Evolutionary conservation across 257 asterid species (phyloP).

Genomic region (Nicotiana otophora): DNA sequence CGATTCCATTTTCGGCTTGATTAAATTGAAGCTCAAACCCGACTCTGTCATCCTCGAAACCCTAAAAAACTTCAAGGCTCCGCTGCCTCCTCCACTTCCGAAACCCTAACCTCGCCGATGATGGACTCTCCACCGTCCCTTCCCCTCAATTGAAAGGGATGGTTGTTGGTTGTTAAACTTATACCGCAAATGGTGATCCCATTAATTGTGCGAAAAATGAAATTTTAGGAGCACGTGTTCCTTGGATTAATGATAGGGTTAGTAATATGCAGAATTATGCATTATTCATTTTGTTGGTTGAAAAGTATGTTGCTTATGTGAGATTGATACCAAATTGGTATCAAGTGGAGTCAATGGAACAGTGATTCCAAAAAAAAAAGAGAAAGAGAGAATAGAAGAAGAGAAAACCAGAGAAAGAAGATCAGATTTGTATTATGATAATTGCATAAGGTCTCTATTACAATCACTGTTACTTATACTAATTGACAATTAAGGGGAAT

Average conservation of each 20-base stretch:
- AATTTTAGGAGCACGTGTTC: constrained; percentile 84
- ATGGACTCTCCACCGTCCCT: constrained; percentile 65
- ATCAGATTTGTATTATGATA: too few relatives aligned
- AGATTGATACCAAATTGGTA: constrained; percentile 22
- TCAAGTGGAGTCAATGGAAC: too few relatives aligned
- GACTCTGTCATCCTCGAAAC: constrained; percentile 54
- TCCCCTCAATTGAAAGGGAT: constrained; percentile 67
- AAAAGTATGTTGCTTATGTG: constrained; percentile 83
- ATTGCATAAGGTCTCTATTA: too few relatives aligned
- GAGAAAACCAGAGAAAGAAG: too few relatives aligned
- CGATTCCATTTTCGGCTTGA: constrained; percentile 41
- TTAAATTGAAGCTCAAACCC: constrained; percentile 43
- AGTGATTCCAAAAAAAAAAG: too few relatives aligned
- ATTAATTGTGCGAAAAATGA: constrained; percentile 81
- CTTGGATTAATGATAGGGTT: constrained; percentile 76
- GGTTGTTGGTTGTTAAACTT: constrained; percentile 66
- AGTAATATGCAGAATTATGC: constrained; percentile 95
- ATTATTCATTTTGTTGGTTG: constrained; percentile 65
- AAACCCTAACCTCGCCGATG: constrained; percentile 57
- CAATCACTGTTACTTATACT: too few relatives aligned
- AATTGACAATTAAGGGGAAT: too few relatives aligned
- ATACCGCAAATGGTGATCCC: constrained; percentile 74
- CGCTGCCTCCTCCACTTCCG: constrained; percentile 34
- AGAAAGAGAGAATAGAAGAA: too few relatives aligned
- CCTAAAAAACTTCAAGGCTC: constrained; percentile 39